Evolutionary conservation across 2,329 filamentous ascomycete species (phyloP), one percentile per base, ranked within the genome.

Genomic region (Blastomyces gilchristii): DNA sequence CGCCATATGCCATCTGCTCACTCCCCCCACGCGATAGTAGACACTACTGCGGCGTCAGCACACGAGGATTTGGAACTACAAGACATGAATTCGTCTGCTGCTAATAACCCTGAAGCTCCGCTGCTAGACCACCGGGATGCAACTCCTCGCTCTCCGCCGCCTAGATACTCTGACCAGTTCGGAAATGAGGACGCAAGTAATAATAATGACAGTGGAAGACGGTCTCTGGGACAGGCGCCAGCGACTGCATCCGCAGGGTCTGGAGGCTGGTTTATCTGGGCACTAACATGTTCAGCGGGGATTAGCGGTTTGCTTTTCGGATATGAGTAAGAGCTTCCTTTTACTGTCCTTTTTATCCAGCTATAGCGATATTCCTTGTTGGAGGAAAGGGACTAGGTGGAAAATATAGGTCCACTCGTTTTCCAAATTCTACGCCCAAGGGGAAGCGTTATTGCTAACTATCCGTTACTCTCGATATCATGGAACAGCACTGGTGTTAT

Each of bases 271-370:
- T 84, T 85, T 63, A 80, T 85, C 49, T 85, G 81, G 80, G 74
- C 76, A 3, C 72, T 86, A 60, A 85, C 83, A 0, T 75, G 84
- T 54, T 81, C 82, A 28, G 83, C 83, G 7, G 82, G 82, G 3
- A 78, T 86, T 16, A 82, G 79, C 60, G 83, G 83, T 2, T 72
- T 86, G 16, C 72, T 86, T 18, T 86, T 86, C 73, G 84, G 84
- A 63, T 86, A 85, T 69, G 84, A 86, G 81, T 83, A 75, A 63
- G 73, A 64, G 37, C 54, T 14, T 56, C 62, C 12, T 54, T 39
- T 49, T 18, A 37, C 14, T 60, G 31, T 60, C 39, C 25, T 58
- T 56, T 57, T 50, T 39, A 14, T n/a, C 1, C n/a, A 18, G 14
- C 14, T 16, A 28, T 12, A 28, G 3, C n/a, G 22, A 50, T 50